Evolutionary conservation across 805 yeast species (phyloP), one percentile per base, ranked within the genome.

Genomic region (Kuraishia hungarica): DNA sequence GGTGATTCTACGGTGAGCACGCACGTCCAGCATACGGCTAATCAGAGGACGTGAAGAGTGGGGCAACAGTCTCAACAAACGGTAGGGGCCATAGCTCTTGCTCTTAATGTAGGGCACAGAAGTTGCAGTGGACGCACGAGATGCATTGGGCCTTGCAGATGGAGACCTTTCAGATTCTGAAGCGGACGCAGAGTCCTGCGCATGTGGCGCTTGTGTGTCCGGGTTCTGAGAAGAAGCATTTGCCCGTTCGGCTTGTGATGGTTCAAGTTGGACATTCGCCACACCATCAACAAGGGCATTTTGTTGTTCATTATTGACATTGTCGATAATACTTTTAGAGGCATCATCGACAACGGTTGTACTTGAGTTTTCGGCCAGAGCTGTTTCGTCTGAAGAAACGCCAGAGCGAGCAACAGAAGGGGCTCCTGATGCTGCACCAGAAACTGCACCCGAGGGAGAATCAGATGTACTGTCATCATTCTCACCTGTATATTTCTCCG

Each of bases 51-150:
- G 76, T 6, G 90, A 78, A 2, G 79, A 80, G 19, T 74, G 69
- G 0, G 97, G 97, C 56, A 93, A 72, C 54, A 88, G 72, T 56
- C 89, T 76, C 53, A 90, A 72, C 53, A 92, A 67, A 54, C 94
- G 73, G 64, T 85, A 81, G 0, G 96, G 92, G 1, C 97, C 97
- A 15, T 35, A 35, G n/a, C 43, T 35, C 43, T 35, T 35, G n/a
- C 43, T 35, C 43, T 35, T 35, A 15, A 35, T 35, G n/a, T 35
- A 35, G 17, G 43, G 43, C 4, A 35, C n/a, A 35, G 43, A 15
- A 2, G 43, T 4, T 3, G 43, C 4, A 3, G 43, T 17, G 11
- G 43, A 15, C 11, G 17, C 43, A 6, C 43, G 43, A 13, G 43
- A 15, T 35, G 17, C 43, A 4, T 35, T 17, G 29, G 29, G 29